Percentiles rank a stretch among this genome's conserved stretches.
These are phyloP conservation scores for Nidularia pulvinata DNA, from an alignment of 768 basidiomycete genomes.

Conservation along the genomic window DNA sequence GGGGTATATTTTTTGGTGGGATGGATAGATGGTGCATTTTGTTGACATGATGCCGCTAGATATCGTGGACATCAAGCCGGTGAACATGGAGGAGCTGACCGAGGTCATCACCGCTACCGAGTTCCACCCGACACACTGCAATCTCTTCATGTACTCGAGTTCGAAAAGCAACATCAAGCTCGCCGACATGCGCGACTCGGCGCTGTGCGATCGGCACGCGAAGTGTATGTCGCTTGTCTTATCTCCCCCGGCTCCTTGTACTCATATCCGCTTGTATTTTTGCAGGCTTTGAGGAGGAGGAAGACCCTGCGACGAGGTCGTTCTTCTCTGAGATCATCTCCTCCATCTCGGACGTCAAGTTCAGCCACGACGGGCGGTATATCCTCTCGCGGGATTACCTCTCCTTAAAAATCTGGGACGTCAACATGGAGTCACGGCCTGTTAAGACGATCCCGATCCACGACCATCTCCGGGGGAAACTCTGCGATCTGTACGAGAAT, in stretches of 20 bases:
- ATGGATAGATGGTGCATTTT: constrained; percentile 5
- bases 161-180: constrained; percentile 99
- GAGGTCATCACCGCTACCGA: constrained; percentile 99
- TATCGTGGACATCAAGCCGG: constrained; percentile 99
- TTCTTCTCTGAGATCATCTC: constrained; percentile 99
- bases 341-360: constrained; percentile 99
- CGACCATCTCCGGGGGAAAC: constrained; percentile 95
- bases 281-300: constrained; percentile 97
- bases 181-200: constrained; percentile 98
- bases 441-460: constrained; percentile 99
- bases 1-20: constrained; percentile 8
- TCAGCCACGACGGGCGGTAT: constrained; percentile 96
- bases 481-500: constrained; percentile 99
- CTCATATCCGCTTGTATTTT: constrained; percentile 5
- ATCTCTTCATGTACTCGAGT: constrained; percentile 99
- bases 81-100: constrained; percentile 99
- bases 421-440: constrained; percentile 98
- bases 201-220: constrained; percentile 93
- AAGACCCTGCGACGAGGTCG: constrained; percentile 95
- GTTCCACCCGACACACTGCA: constrained; percentile 97
- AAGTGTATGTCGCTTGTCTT: constrained; percentile 68
- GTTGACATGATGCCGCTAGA: constrained; percentile 46
- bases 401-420: constrained; percentile 98
- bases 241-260: constrained; percentile 7
- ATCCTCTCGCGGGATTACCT: constrained; percentile 97